Evolutionary conservation across 2,329 filamentous ascomycete species (phyloP), one percentile per base, ranked within the genome.

Genomic region (Scopulariopsis brevicaulis): DNA sequence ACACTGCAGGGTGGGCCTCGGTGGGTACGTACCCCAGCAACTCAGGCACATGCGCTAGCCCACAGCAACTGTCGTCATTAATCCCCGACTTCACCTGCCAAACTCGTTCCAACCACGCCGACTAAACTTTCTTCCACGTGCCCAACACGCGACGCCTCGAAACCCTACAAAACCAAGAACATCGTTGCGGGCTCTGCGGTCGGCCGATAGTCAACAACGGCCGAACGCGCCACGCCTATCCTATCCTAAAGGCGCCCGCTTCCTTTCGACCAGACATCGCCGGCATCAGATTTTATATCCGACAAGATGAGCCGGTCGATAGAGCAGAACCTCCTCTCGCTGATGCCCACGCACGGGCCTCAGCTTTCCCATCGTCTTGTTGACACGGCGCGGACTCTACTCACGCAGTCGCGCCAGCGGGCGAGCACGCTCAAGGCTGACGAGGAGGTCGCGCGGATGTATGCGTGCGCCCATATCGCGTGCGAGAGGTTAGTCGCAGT

Each of bases 401-500:
- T 95, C 52, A 85, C 89, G 1, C 90, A 94, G 70, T 95, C 90
- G 14, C 84, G 89, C 37, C 83, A 85, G 66, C 85, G 84, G 65
- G 90, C 89, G 55, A 85, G 83, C 66, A 87, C 82, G 18, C 77
- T 96, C 57, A 95, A 91, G 68, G 80, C 85, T 3, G 90, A 95
- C 58, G 91, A 96, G 69, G 92, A 96, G 69, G 84, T 94, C 62
- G 90, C 87, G n/a, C 81, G 92, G 22, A 79, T 82, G 4, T 94
- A 94, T 69, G 88, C 87, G 4, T 96, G 91, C 69, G 88, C 89
- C 15, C 86, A 96, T 71, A 81, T 99, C 60, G 94, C 94, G 22
- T 97, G 92, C 68, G 90, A 93, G 64, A 83, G 89, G 88, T 89
- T 73, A 52, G 64, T 54, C 18, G 22, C 24, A n/a, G 15, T 20